phyloP scores from a whole-genome alignment of 805 yeast genomes.

The Debaryomyces prosopidis region DNA sequence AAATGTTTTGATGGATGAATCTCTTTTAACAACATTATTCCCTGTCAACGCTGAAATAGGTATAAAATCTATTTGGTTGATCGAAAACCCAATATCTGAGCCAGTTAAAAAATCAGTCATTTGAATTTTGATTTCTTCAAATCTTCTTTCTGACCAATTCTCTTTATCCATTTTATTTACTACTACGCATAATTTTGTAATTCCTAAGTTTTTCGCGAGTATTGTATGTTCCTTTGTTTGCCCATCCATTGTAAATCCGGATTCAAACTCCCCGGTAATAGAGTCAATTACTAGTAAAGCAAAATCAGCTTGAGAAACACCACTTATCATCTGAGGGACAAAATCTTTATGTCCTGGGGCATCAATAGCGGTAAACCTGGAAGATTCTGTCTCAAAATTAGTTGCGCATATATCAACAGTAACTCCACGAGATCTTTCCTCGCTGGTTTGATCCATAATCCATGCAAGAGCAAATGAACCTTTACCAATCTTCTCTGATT shows the following conservation, averaged over 20 bases:
- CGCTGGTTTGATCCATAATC: slow-evolving; percentile 80
- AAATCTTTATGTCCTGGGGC: slow-evolving; percentile 86
- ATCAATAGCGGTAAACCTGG: slow-evolving; percentile 70
- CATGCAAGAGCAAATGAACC: slow-evolving; percentile 82
- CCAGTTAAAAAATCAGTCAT: slow-evolving; percentile 50
- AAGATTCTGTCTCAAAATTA: slow-evolving; percentile 54
- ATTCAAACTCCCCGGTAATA: slow-evolving; percentile 64
- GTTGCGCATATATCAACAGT: slow-evolving; percentile 78
- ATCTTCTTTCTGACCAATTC: slow-evolving; percentile 56
- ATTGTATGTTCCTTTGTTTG: slow-evolving; percentile 80
- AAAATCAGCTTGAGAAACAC: slow-evolving; percentile 75
- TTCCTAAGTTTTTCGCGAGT: slow-evolving; percentile 65
- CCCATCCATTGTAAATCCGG: slow-evolving; percentile 66
- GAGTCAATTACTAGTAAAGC: slow-evolving; percentile 74
- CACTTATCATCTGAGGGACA: slow-evolving; percentile 85
- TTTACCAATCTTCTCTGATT: slow-evolving; percentile 68
- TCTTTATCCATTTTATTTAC: slow-evolving; percentile 72
- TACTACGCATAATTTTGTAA: slow-evolving; percentile 59
- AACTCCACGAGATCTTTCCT: slow-evolving; percentile 75
- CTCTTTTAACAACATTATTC: slow-evolving; percentile 56
- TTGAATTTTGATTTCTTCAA: slow-evolving; percentile 48
- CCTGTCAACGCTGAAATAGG: slow-evolving; percentile 76
- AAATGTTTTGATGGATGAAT: slow-evolving; percentile 27
- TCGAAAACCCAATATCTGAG: slow-evolving; percentile 50
- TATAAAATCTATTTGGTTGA: slow-evolving; percentile 47